Evolutionary conservation across 2,329 filamentous ascomycete genomes (phyloP).

Genomic region (Dothidotthia symphoricarpi): DNA sequence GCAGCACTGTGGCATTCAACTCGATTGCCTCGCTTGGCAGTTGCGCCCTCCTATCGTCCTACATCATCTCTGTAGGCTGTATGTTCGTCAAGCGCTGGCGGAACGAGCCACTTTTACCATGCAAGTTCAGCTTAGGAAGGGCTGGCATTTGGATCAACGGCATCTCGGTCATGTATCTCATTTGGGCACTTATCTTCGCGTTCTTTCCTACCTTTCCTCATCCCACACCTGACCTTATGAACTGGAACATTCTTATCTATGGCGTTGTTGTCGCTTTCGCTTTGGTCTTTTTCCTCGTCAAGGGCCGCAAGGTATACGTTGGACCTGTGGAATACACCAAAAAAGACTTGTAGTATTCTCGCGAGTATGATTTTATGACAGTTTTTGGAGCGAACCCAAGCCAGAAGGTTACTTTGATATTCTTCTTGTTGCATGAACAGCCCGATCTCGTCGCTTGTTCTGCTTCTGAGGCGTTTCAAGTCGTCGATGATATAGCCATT

Average conservation of each 20-base stretch:
- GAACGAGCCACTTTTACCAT: constrained; percentile 44
- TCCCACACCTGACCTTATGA: constrained; percentile 43
- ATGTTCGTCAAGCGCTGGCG: constrained; percentile 47
- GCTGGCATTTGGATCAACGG: constrained; percentile 48
- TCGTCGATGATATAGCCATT: no score
- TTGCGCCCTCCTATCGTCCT: constrained; percentile 24
- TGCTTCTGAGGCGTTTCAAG: no score
- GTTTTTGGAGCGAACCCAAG: no score
- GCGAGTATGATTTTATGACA: no score
- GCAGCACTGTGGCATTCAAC: constrained; percentile 39
- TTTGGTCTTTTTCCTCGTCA: constrained; percentile 44
- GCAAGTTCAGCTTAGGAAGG: constrained; percentile 48
- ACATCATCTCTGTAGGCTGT: constrained; percentile 48
- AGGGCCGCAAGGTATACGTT: constrained; percentile 44
- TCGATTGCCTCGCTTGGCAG: constrained; percentile 24
- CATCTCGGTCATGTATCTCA: constrained; percentile 42
- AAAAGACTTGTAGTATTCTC: constrained; percentile 11
- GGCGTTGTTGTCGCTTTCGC: constrained; percentile 46
- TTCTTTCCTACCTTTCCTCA: constrained; percentile 45
- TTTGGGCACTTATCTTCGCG: constrained; percentile 44
- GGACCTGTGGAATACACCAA: constrained; percentile 33
- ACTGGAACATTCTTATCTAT: constrained; percentile 51
- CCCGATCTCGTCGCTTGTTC: no score
- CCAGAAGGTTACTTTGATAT: no score
- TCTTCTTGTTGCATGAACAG: no score